Evolutionary conservation across 163 green algal species (phyloP).

Genomic region (Chlorella variabilis): DNA sequence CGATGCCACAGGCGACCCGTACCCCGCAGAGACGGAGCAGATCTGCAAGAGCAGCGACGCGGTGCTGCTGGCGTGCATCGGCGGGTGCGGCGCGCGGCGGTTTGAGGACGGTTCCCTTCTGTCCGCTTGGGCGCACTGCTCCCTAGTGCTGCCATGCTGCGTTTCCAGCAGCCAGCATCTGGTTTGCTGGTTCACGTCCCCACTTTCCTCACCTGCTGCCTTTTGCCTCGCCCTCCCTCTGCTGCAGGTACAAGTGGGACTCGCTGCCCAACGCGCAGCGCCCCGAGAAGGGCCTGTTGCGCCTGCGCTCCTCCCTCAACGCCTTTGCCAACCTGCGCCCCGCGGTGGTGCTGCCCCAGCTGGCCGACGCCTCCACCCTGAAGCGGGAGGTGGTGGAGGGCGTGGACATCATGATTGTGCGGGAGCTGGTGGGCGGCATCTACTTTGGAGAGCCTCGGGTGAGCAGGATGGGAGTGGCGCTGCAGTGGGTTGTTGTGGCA

Average conservation of each 20-base stretch:
- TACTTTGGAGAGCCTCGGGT: constrained; percentile 97
- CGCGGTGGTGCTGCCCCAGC: constrained; percentile 91
- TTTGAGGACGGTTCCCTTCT: not conserved
- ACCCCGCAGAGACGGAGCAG: constrained; percentile 88
- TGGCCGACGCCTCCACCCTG: constrained; percentile 92
- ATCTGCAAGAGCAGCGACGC: constrained; percentile 87
- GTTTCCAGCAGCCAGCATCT: too few species aligned
- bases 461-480: not conserved
- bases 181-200: too few species aligned
- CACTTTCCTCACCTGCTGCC: not conserved
- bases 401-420: constrained; percentile 98
- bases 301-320: constrained; percentile 88
- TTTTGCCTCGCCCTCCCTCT: not conserved
- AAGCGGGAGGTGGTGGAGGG: constrained; percentile 95
- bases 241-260: constrained; percentile 98
- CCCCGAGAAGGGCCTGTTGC: constrained; percentile 94
- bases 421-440: constrained; percentile 98
- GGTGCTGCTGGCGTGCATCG: constrained; percentile 96
- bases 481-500: not conserved
- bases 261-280: constrained; percentile 78
- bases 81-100: constrained; percentile 67
- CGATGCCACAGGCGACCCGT: constrained; percentile 88
- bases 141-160: too few species aligned
- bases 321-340: constrained; percentile 98
- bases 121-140: too few species aligned